Evolutionary conservation across 306 rosid species (phyloP), one percentile per base, ranked within the genome.

Genomic region (Pueraria montana): DNA sequence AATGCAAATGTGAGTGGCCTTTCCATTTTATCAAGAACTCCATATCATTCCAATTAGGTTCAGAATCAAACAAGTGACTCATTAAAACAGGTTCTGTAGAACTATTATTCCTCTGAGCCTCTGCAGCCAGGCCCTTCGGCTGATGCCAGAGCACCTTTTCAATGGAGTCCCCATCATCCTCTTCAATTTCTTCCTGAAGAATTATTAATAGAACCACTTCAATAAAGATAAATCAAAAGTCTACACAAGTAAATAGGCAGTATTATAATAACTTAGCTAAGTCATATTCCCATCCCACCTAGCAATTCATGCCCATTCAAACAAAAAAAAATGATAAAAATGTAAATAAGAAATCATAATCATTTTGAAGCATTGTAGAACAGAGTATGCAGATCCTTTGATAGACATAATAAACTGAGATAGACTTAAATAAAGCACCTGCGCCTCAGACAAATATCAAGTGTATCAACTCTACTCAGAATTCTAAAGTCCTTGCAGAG

Each of bases 81-180:
- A 86, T 87, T 56, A 96, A 83, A 68, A 90, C 84, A 70, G 99
- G 99, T 53, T 90, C 94, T 11, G 91, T 76, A 12, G 99, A 87
- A 86, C 90, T 87, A 84, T 84, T 92, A 80, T 90, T 89, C 87
- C 84, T 90, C 67, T 76, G 84, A 71, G 98, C 98, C 61, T 91
- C 96, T 86, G 92, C 99, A 72, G 99, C 90, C 85, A 58, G 87
- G 80, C 99, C 99, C 87, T 80, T 96, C 10, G 93, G 97, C 84
- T 96, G 99, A 88, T 96, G 99, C 99, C 99, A 96, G 56, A 96
- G 93, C 85, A 96, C 98, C 88, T 89, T 96, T 86, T 93, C 99
- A 73, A 96, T 96, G 81, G 88, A 91, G 83, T 93, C 99, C 76
- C 94, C 89, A 49, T 96, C 99, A 5, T 96, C 99, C 88, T 92